phyloP scores from a whole-genome alignment of 768 basidiomycete species.

The Thelephora ganbajun region DNA sequence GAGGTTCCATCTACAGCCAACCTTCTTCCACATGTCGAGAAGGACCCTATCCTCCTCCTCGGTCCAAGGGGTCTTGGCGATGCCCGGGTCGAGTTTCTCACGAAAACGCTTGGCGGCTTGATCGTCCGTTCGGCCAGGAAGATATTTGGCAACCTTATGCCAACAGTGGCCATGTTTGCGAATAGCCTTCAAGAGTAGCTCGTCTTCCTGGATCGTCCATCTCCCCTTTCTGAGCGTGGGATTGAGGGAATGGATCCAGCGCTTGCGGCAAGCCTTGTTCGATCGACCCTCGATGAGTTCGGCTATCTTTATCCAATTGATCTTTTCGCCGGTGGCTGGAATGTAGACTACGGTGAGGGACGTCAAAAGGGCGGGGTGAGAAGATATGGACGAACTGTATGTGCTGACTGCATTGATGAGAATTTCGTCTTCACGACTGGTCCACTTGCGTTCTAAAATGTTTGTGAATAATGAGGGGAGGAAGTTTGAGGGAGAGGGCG shows the following conservation, averaged over 20 bases:
- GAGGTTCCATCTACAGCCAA: neutral
- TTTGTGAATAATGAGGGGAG: too few relatives aligned
- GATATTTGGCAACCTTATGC: neutral
- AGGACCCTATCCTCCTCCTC: neutral
- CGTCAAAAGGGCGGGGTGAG: neutral
- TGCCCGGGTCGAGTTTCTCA: neutral
- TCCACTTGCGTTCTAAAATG: neutral
- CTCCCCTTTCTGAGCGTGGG: neutral
- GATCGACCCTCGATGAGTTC: neutral
- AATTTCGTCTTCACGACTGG: neutral
- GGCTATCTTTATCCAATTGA: neutral
- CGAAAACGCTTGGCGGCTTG: neutral
- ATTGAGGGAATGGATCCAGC: neutral
- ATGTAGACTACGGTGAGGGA: neutral
- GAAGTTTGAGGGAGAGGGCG: too few relatives aligned
- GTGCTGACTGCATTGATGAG: neutral
- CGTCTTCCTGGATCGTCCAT: neutral
- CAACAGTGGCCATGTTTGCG: neutral
- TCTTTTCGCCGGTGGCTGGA: neutral
- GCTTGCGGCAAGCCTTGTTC: neutral
- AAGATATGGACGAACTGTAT: neutral
- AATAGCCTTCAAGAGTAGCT: neutral
- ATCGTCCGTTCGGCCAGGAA: neutral
- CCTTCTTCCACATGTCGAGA: neutral
- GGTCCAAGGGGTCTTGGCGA: neutral